Percentiles rank a stretch among this genome's conserved stretches.
phyloP scores from a whole-genome alignment of 1,284 basidiomycete genomes.

The Sporisorium iseilematis-ciliati region DNA sequence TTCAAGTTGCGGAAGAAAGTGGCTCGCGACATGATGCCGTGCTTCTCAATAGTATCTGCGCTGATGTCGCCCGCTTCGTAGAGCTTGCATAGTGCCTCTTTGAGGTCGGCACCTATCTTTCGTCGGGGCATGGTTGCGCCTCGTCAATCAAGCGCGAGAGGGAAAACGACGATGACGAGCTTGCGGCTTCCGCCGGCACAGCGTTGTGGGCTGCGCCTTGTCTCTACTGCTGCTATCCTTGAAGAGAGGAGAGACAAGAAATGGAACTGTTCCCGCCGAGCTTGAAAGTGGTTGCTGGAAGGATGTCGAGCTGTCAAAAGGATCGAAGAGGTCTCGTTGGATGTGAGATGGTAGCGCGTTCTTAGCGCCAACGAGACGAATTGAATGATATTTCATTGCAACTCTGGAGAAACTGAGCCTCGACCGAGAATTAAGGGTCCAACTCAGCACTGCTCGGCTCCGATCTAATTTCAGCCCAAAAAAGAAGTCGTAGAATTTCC shows the following conservation, averaged over 20 bases:
- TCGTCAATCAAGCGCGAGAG: neutral
- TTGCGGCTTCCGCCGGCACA: neutral
- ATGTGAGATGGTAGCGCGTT: constrained; percentile 24
- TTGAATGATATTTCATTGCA: constrained; percentile 57
- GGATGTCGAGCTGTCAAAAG: constrained; percentile 15
- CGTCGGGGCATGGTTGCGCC: constrained; percentile 38
- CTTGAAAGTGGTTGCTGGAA: neutral
- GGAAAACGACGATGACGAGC: neutral
- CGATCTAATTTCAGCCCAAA: constrained; percentile 3
- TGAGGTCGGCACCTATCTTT: constrained; percentile 56
- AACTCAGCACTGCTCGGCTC: constrained; percentile 10
- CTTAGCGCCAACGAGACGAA: constrained; percentile 16
- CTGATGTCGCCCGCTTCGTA: constrained; percentile 54
- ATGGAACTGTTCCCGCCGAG: too few species aligned
- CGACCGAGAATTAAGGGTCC: constrained; percentile 18
- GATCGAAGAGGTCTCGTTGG: constrained; percentile 47
- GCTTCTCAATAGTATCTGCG: constrained; percentile 52
- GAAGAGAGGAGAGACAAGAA: too few species aligned
- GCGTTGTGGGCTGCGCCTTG: neutral
- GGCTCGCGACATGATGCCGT: constrained; percentile 53
- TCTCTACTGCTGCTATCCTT: too few species aligned
- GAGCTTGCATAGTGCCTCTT: constrained; percentile 54
- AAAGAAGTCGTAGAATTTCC: constrained; percentile 20
- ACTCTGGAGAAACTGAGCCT: constrained; percentile 15
- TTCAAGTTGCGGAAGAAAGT: constrained; percentile 54